Conservation (phyloP, 176 grass and related monocot genomes). For the Ensete glaucum region DNA sequence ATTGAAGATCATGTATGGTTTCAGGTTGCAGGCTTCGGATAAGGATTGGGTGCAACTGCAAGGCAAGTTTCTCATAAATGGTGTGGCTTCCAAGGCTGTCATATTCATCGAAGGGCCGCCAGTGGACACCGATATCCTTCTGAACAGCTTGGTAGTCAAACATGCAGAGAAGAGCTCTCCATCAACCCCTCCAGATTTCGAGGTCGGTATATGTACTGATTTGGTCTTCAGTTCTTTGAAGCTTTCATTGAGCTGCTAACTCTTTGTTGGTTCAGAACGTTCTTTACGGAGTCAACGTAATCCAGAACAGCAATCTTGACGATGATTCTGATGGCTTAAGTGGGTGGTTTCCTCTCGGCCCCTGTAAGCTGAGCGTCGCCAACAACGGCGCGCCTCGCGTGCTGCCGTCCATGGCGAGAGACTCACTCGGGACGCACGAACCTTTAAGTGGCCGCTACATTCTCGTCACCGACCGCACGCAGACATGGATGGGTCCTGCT, state of each 20-base stretch:
- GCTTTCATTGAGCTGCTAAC: background rate
- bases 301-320: constrained; percentile 57
- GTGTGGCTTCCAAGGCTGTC: constrained; percentile 41
- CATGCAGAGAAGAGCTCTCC: constrained; percentile 54
- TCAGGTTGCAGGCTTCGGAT: constrained; percentile 51
- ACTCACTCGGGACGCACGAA: constrained; percentile 39
- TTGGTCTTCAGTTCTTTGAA: background rate
- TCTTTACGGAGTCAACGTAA: constrained; percentile 57
- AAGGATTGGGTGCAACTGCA: constrained; percentile 75
- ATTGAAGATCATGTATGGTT: background rate
- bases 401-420: constrained; percentile 52
- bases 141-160: constrained; percentile 61
- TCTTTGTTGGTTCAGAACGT: constrained; percentile 35
- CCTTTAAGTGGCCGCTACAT: constrained; percentile 69
- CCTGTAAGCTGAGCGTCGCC: constrained; percentile 39
- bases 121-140: constrained; percentile 59
- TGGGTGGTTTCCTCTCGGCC: constrained; percentile 53
- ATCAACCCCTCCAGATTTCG: constrained; percentile 48
- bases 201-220: constrained; percentile 21
- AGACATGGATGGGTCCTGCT: constrained; percentile 78
- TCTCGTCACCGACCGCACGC: constrained; percentile 53
- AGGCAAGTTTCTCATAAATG: constrained; percentile 72
- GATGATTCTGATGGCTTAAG: constrained; percentile 55
- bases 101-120: constrained; percentile 72
- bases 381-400: constrained; percentile 41